Evolutionary conservation across 495 filamentous ascomycete species (phyloP).

Genomic region (Aspergillus biplanus): DNA sequence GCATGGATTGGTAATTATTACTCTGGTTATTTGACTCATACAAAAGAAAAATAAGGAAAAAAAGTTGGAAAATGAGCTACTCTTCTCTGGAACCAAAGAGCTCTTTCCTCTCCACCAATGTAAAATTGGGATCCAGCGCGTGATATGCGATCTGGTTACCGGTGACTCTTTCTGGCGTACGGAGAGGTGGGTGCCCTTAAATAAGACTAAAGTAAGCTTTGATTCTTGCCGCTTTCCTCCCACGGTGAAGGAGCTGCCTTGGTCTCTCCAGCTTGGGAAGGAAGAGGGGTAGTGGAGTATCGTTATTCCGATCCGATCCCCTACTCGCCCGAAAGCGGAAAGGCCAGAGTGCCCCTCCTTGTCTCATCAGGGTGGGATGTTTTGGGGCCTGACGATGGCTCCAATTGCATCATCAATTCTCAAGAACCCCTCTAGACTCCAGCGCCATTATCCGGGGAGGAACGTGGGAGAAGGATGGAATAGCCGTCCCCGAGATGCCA

Average conservation of each 20-base stretch:
- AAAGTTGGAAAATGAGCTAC: background rate
- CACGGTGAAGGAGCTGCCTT: background rate
- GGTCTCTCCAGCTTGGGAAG: background rate
- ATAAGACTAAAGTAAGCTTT: conserved; percentile 10
- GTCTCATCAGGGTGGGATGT: conserved; percentile 2
- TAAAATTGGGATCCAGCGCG: conserved; percentile 26
- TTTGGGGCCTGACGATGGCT: background rate
- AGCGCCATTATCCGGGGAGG: conserved; percentile 13
- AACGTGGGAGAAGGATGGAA: conserved; percentile 7
- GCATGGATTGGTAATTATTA: no score
- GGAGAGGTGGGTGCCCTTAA: conserved; percentile 12
- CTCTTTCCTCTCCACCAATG: conserved; percentile 5
- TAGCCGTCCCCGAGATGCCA: conserved; percentile 14
- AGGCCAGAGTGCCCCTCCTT: conserved; percentile 24
- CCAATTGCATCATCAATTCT: conserved; percentile 22
- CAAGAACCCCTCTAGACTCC: conserved; percentile 9
- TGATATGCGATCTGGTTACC: conserved; percentile 24
- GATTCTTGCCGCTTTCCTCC: background rate
- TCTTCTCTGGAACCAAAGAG: background rate
- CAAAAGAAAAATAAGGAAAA: background rate
- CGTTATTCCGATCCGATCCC: conserved; percentile 19
- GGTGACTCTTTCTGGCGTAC: conserved; percentile 30
- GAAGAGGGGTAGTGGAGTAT: conserved; percentile 21
- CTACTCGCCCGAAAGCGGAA: conserved; percentile 22
- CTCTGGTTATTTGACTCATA: background rate